Base-by-base conservation (phyloP, 352 stramenopile genomes). In the Phytopythium mirpurense region DNA sequence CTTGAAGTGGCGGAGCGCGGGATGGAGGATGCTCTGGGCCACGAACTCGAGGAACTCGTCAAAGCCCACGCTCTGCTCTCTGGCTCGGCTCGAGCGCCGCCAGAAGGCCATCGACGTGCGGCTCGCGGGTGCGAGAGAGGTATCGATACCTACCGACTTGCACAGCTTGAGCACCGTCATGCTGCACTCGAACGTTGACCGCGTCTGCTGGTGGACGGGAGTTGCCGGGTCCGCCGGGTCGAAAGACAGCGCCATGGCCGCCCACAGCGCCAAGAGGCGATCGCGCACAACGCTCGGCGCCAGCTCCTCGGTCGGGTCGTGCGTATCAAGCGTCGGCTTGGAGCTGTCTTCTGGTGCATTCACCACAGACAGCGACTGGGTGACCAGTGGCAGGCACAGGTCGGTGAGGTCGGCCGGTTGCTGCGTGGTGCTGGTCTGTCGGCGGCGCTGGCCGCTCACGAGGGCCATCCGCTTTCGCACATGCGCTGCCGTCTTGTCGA, bases 161-260 rank as follows among this genome's bases (percentile, higher is more conserved):
- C 70, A 83, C 10, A 88, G 45, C 51, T 82, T 84, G 26, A 74
- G 72, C 40, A 86, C 72, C 10, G 68, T 47, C 63, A 82, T 76
- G 43, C 54, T 76, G 54, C 74, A 86, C 50, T 86, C 74, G 24
- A 82, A 73, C 18, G 70, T 50, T 8, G 78, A 79, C 41, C 70
- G 79, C 29, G 29, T 34, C 9, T 51, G 34, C 55, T 37, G 48
- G 18, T 48, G 32, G 6, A 36, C 19, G 27, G 42, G 26, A 24
- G 41, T 46, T 9, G 24, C 12, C 27, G 47, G 10, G 21, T 23
- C 19, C 38, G 34, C 15, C 40, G 19, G 19, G 19, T 36, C 46
- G 11, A 9, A 32, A n/a, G 37, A 43, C 9, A 18, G 23, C 5
- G 65, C 54, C 56, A 87, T 70, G 18, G 79, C 62, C 4, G 41